These are phyloP conservation scores for Rhodotorula sp. DNA, from an alignment of 1,284 basidiomycete species.

Conservation along the genomic window DNA sequence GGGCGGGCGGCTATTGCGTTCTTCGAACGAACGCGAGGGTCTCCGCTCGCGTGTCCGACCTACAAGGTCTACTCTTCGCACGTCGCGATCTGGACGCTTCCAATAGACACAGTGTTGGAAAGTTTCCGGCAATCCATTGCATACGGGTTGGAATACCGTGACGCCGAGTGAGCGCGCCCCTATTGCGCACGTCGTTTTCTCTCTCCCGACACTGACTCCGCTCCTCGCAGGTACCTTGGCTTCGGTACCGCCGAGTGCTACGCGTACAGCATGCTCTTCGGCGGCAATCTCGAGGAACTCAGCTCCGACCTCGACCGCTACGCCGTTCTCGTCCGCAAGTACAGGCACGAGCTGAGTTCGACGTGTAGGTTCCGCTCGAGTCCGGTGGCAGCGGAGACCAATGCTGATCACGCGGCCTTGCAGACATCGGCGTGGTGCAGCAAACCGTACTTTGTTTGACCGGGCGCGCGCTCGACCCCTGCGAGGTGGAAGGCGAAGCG, in stretches of 20 bases:
- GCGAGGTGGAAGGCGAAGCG: constrained; percentile 34
- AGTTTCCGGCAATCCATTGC: constrained; percentile 21
- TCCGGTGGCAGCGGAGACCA: neutral
- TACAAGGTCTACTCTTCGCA: constrained; percentile 38
- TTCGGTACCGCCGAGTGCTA: constrained; percentile 34
- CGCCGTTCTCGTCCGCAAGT: constrained; percentile 38
- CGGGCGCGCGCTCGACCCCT: constrained; percentile 11
- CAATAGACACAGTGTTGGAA: constrained; percentile 19
- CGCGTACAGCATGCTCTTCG: constrained; percentile 11
- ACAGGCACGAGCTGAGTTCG: constrained; percentile 35
- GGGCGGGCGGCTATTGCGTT: constrained; percentile 29
- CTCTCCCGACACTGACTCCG: too few relatives aligned
- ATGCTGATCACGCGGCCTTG: neutral
- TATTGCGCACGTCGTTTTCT: too few relatives aligned
- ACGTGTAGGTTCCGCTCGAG: constrained; percentile 6
- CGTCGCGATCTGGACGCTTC: constrained; percentile 25
- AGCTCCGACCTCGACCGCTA: constrained; percentile 35
- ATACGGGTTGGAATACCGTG: constrained; percentile 33
- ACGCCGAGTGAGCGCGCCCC: constrained; percentile 17
- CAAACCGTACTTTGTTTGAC: constrained; percentile 24
- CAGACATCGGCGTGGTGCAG: constrained; percentile 32
- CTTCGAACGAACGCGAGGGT: constrained; percentile 30
- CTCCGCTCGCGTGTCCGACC: constrained; percentile 34
- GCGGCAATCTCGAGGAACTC: constrained; percentile 20
- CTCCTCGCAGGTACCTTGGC: constrained; percentile 27